A percentile compares a stretch with the other conserved stretches of the same genome.
Conservation (phyloP, 306 rosid genomes). For the Clitoria ternatea region DNA sequence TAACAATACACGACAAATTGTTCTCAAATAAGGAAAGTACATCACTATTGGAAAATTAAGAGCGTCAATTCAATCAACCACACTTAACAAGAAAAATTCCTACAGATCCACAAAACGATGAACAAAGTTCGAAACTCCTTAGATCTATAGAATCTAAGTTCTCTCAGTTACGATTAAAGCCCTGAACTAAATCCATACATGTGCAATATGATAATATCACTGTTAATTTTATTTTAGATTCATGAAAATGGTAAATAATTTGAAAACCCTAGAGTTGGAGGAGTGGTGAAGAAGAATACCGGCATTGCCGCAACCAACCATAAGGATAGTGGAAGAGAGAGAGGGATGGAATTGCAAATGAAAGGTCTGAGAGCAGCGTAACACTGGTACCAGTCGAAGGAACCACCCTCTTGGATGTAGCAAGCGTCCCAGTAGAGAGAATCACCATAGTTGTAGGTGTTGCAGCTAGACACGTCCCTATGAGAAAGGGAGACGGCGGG, state of each 20-base stretch:
- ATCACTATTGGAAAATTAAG: not conserved
- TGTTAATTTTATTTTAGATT: too few relatives aligned
- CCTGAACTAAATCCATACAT: too few relatives aligned
- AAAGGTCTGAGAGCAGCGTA: conserved; percentile 85
- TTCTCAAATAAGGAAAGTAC: not conserved
- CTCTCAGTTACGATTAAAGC: too few relatives aligned
- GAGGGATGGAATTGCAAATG: conserved; percentile 49
- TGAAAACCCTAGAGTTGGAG: too few relatives aligned
- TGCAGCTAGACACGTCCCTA: conserved; percentile 79
- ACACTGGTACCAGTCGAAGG: conserved; percentile 95
- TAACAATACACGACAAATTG: too few relatives aligned
- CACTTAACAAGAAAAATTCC: too few relatives aligned
- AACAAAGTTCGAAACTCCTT: conserved; percentile 6
- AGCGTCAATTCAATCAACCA: not conserved
- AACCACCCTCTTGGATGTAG: conserved; percentile 64
- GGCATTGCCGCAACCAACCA: conserved; percentile 99
- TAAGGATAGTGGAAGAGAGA: conserved; percentile 59
- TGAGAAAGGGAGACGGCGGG: too few relatives aligned
- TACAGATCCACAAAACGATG: too few relatives aligned
- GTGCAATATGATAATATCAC: too few relatives aligned
- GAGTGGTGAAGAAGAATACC: conserved; percentile 49
- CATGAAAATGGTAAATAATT: too few relatives aligned
- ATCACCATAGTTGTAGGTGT: conserved; percentile 83
- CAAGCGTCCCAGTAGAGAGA: conserved; percentile 85
- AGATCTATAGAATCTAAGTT: not conserved